Conservation (phyloP, 1,284 basidiomycete species). For the Heimioporus retisporus region DNA sequence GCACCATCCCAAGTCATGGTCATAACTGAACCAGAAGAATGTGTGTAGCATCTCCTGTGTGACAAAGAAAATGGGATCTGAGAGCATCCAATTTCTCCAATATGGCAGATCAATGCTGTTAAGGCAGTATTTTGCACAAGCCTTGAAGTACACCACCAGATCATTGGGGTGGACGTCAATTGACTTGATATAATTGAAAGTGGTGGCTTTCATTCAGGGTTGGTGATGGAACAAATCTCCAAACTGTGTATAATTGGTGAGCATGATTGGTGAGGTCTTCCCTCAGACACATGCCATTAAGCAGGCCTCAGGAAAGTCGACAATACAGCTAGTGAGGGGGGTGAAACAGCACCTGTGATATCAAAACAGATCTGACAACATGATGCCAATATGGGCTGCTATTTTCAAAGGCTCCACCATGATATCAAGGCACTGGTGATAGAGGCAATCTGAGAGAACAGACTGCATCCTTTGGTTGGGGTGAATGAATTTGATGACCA, state of each 20-base stretch:
- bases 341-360: conserved; percentile 8
- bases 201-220: neutral
- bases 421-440: conserved; percentile 43
- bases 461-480: neutral
- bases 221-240: neutral
- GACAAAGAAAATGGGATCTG: conserved; percentile 6
- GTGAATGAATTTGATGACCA: conserved; percentile 40
- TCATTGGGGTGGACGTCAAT: neutral
- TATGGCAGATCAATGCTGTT: conserved; percentile 10
- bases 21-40: neutral
- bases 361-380: conserved; percentile 41
- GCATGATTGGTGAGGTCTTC: conserved; percentile 15
- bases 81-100: conserved; percentile 8
- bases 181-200: neutral
- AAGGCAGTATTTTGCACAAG: neutral
- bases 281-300: conserved; percentile 15
- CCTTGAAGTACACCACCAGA: conserved; percentile 3
- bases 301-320: conserved; percentile 10
- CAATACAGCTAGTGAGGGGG: conserved; percentile 8
- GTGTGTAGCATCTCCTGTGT: conserved; percentile 6
- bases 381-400: conserved; percentile 36
- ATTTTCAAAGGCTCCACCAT: conserved; percentile 41
- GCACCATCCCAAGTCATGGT: conserved; percentile 4
- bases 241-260: conserved; percentile 10
- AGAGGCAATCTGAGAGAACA: conserved; percentile 26